These are phyloP conservation scores for Phylloporus arenicola DNA, from an alignment of 768 basidiomycete genomes.

Conservation along the genomic window DNA sequence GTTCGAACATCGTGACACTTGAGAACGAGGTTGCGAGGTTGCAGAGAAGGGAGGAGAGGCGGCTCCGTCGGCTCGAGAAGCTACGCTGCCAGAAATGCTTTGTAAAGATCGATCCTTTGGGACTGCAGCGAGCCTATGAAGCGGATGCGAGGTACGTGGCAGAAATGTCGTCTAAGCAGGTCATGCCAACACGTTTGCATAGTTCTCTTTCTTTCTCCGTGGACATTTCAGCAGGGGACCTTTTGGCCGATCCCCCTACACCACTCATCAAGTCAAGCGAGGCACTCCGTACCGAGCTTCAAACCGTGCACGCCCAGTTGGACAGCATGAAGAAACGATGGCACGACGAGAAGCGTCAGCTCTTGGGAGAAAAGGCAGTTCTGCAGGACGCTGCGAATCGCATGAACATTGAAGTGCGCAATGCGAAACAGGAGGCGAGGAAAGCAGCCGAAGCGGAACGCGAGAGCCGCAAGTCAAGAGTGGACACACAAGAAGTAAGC, in stretches of 20 bases:
- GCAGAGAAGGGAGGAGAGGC: slow-evolving; percentile 65
- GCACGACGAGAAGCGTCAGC: slow-evolving; percentile 58
- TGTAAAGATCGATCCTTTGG: slow-evolving; percentile 51
- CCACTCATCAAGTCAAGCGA: slow-evolving; percentile 67
- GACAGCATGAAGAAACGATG: slow-evolving; percentile 61
- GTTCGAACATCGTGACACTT: slow-evolving; percentile 46
- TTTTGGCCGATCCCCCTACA: slow-evolving; percentile 57
- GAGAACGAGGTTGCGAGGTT: slow-evolving; percentile 68
- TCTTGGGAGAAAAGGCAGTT: slow-evolving; percentile 65
- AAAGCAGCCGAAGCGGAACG: slow-evolving; percentile 50
- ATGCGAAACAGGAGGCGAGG: slow-evolving; percentile 52
- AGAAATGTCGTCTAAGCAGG: neutral
- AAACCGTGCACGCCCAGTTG: slow-evolving; percentile 58
- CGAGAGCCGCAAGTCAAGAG: slow-evolving; percentile 43
- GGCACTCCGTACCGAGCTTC: slow-evolving; percentile 53
- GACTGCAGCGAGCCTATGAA: slow-evolving; percentile 35
- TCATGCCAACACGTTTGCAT: slow-evolving; percentile 6
- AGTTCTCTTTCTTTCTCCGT: slow-evolving; percentile 44
- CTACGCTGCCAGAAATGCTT: slow-evolving; percentile 67
- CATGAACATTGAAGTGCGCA: slow-evolving; percentile 56
- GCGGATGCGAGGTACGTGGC: slow-evolving; percentile 57
- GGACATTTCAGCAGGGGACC: slow-evolving; percentile 43
- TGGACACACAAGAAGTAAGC: slow-evolving; percentile 51
- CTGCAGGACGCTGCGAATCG: slow-evolving; percentile 68
- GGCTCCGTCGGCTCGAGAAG: slow-evolving; percentile 51